Conservation (phyloP, 1,284 basidiomycete species). For the Megacollybia platyphylla region DNA sequence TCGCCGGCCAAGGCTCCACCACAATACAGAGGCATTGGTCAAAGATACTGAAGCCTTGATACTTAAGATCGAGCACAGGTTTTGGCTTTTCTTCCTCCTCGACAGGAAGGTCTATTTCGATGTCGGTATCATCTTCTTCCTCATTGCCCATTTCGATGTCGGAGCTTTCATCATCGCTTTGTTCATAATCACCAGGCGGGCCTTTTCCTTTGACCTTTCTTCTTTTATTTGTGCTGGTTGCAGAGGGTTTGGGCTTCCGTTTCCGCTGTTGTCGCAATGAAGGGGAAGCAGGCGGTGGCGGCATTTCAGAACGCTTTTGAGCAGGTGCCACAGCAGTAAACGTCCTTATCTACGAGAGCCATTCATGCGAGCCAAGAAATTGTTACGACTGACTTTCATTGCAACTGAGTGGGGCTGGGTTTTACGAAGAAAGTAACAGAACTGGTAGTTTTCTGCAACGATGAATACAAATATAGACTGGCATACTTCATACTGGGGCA, state of each 20-base stretch:
- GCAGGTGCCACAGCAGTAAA: conserved; percentile 32
- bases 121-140: conserved; percentile 8
- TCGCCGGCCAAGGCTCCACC: conserved; percentile 61
- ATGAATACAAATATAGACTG: conserved; percentile 1
- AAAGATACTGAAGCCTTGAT: conserved; percentile 53
- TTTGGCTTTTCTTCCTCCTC: conserved; percentile 63
- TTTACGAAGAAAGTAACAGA: conserved; percentile 71
- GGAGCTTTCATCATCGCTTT: conserved; percentile 8
- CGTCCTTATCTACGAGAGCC: conserved; percentile 29
- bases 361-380: not conserved
- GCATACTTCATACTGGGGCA: conserved; percentile 1
- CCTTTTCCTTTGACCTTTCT: conserved; percentile 29
- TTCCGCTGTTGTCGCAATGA: conserved; percentile 15
- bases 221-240: conserved; percentile 24
- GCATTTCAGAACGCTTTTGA: conserved; percentile 9
- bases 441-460: conserved; percentile 57
- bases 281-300: conserved; percentile 11
- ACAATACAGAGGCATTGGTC: conserved; percentile 65
- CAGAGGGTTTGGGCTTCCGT: conserved; percentile 13
- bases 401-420: conserved; percentile 62
- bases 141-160: conserved; percentile 1
- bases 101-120: conserved; percentile 3
- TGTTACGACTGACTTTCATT: conserved; percentile 40
- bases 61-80: conserved; percentile 48
- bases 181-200: conserved; percentile 14